These are phyloP conservation scores for Dimocarpus longan DNA, from an alignment of 345 rosid species.

Conservation along the genomic window DNA sequence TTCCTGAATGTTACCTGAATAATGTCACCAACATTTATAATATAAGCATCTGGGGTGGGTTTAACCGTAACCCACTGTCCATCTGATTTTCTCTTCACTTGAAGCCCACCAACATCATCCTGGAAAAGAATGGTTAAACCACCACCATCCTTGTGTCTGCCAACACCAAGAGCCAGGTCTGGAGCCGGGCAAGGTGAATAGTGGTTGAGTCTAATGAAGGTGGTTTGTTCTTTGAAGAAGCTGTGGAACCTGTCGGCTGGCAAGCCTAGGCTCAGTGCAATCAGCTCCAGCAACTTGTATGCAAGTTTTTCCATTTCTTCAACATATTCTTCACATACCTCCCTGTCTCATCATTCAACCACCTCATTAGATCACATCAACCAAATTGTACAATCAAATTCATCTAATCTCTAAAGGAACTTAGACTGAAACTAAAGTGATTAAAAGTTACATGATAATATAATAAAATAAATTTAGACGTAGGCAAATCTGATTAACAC, in stretches of 20 bases:
- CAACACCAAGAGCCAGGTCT: constrained; percentile 37
- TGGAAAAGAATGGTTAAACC: constrained; percentile 38
- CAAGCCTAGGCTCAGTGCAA: constrained; percentile 40
- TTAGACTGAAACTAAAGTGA: no score
- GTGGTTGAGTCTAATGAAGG: constrained; percentile 32
- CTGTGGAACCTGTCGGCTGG: constrained; percentile 28
- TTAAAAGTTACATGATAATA: no score
- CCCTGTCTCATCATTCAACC: constrained; percentile 28
- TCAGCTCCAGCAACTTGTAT: constrained; percentile 39
- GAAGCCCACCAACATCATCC: constrained; percentile 43
- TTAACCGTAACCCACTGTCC: constrained; percentile 43
- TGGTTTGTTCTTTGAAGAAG: constrained; percentile 36
- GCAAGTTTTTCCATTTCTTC: constrained; percentile 32
- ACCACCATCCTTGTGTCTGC: constrained; percentile 35
- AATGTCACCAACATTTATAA: constrained; percentile 37
- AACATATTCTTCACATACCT: constrained; percentile 36
- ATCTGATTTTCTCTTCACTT: constrained; percentile 38
- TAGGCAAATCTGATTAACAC: not conserved
- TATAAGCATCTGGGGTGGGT: constrained; percentile 32
- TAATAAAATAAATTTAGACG: no score
- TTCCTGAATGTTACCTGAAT: constrained; percentile 31
- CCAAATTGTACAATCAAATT: not conserved
- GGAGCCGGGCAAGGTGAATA: constrained; percentile 45
- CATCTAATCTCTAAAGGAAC: no score
- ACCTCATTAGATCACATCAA: not conserved